These are phyloP conservation scores for Colletotrichum sp. DNA, from an alignment of 2,329 filamentous ascomycete genomes.

Conservation along the genomic window DNA sequence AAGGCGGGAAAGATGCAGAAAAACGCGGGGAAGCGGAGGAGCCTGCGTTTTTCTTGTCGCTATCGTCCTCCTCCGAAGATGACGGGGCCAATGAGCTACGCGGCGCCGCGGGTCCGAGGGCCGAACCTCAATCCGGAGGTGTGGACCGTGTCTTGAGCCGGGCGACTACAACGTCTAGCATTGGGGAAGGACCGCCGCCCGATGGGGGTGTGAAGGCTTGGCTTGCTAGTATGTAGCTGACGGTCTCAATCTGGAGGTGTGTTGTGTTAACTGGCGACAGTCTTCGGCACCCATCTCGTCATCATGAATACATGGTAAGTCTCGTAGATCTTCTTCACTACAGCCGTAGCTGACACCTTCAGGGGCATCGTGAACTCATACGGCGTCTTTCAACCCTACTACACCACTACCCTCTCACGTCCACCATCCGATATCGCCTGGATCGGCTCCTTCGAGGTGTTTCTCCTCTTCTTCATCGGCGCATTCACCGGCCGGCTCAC, in stretches of 20 bases:
- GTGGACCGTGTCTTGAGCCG: constrained; percentile 44
- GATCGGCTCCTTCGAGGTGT: constrained; percentile 61
- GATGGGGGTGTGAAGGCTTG: constrained; percentile 55
- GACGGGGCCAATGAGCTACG: not conserved
- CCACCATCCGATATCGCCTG: constrained; percentile 53
- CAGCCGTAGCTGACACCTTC: not conserved
- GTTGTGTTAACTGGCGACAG: constrained; percentile 25
- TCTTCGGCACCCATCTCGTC: constrained; percentile 46
- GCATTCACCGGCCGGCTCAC: constrained; percentile 57
- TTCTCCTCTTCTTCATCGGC: constrained; percentile 60
- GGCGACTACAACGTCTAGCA: constrained; percentile 43
- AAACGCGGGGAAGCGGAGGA: not conserved
- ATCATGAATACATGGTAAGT: constrained; percentile 55
- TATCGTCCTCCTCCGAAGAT: not conserved
- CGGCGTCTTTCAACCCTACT: constrained; percentile 61
- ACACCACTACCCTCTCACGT: constrained; percentile 41
- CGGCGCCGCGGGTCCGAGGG: not conserved
- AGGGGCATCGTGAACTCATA: constrained; percentile 61
- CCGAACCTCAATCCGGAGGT: constrained; percentile 21
- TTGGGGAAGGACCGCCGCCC: constrained; percentile 51
- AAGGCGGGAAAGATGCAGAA: not conserved
- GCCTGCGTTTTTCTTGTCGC: not conserved
- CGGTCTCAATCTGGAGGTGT: not conserved
- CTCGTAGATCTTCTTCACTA: not conserved
- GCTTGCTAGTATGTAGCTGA: constrained; percentile 41